Evolutionary conservation across 371 early-diverging fungal species (phyloP), one percentile per base, ranked within the genome.

Genomic region (Haplosporangium sp.): DNA sequence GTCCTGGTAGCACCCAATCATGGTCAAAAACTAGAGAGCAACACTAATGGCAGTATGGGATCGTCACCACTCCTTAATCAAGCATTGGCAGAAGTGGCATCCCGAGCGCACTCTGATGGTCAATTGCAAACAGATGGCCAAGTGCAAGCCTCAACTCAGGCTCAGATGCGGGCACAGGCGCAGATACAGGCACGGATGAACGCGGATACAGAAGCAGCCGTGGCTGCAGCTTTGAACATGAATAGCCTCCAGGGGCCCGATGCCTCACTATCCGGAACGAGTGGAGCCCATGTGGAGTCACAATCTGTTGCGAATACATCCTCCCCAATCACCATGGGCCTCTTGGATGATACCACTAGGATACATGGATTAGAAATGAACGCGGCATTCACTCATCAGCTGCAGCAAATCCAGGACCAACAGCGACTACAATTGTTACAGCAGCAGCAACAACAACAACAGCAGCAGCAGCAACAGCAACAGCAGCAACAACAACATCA

Each of bases 171-270:
- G 13, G 66, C 52, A 4, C 67, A 59, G 29, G 59, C 60, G 8
- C 67, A 59, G 21, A 43, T 67, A 12, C 67, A 70, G 18, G 67
- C 66, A n/a, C 67, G 62, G 21, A 55, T 59, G 41, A 55, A 63
- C 38, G 68, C 66, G 1, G 46, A 64, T 23, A 40, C 74, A 5
- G 68, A 67, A 18, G 74, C 73, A 36, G 70, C 50, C 2, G 74
- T 74, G 47, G 68, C 53, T 4, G 74, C 74, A 8, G 68, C 74
- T 3, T 14, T 74, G 52, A 59, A 62, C 6, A 51, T 74, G 64
- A 67, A 62, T 40, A 18, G 46, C 20, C 63, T 58, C 0, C 51
- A 54, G 23, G 69, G 62, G n/a, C 48, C 69, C 0, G 62, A 55
- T 41, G 18, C 4, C 29, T 29, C 57, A 11, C 46, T 59, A 0